Evolutionary conservation across 2,329 filamentous ascomycete genomes (phyloP).

Genomic region (Fusarium scirpi): DNA sequence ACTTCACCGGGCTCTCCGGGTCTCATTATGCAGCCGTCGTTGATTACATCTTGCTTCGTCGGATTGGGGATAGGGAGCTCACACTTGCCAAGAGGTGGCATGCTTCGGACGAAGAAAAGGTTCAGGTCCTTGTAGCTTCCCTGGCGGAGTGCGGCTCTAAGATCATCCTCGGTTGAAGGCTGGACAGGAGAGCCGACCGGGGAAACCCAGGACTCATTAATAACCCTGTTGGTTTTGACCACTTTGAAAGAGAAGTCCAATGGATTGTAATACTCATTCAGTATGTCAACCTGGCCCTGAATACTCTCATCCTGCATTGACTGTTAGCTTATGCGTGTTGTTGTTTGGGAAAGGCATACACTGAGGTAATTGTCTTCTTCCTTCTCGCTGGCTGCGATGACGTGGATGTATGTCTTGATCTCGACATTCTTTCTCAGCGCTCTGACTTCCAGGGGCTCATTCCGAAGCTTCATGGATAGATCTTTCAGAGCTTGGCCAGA

Average conservation of each 20-base stretch:
- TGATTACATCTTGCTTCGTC: neutral
- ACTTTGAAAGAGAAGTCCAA: constrained; percentile 20
- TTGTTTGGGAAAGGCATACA: neutral
- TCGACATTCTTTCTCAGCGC: neutral
- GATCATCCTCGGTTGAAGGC: neutral
- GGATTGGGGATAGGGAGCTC: constrained; percentile 20
- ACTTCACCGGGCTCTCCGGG: neutral
- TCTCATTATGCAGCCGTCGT: constrained; percentile 27
- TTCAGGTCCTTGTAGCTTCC: constrained; percentile 29
- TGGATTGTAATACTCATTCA: constrained; percentile 19
- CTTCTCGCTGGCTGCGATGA: constrained; percentile 21
- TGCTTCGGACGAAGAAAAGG: constrained; percentile 10
- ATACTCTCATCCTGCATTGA: constrained; percentile 9
- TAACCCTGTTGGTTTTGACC: constrained; percentile 10
- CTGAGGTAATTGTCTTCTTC: constrained; percentile 24
- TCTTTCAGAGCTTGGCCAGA: constrained; percentile 3
- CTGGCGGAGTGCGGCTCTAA: constrained; percentile 10
- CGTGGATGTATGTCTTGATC: constrained; percentile 24
- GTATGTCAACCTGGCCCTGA: neutral
- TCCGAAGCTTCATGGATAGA: neutral
- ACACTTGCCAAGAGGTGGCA: constrained; percentile 13
- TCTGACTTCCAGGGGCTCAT: neutral
- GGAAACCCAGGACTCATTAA: constrained; percentile 13
- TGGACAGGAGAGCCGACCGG: neutral
- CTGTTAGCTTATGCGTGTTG: rapidly evolving